Percentiles rank a stretch among this genome's conserved stretches.
phyloP scores from a whole-genome alignment of 164 flowering plant species.

The Chimonanthus praecox region DNA sequence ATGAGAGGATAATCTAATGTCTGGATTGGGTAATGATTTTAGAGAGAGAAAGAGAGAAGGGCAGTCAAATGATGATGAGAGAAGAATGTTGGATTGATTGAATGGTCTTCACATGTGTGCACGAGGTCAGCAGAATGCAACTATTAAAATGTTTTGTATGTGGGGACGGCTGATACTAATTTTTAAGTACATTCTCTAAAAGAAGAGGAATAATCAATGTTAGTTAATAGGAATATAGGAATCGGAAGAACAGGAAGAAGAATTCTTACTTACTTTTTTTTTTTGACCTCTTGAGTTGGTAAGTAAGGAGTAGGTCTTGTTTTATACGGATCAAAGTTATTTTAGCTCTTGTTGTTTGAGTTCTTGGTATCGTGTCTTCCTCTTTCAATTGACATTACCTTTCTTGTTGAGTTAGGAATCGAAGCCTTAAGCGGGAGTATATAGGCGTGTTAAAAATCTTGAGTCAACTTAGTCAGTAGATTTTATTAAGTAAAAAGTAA shows the following conservation, averaged over 20 bases:
- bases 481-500: no score
- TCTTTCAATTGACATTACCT: no score
- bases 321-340: no score
- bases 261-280: not conserved
- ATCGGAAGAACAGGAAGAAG: no score
- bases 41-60: slow-evolving; percentile 15
- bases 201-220: not conserved
- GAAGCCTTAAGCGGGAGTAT: no score
- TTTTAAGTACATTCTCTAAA: not conserved
- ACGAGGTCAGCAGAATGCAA: slow-evolving; percentile 41
- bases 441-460: no score
- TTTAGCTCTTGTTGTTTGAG: no score
- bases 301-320: no score
- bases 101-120: slow-evolving; percentile 56
- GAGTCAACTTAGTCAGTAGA: no score
- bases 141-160: slow-evolving; percentile 31
- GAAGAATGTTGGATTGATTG: slow-evolving; percentile 37
- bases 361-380: no score
- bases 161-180: slow-evolving; percentile 14
- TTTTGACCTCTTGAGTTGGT: not conserved
- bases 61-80: slow-evolving; percentile 31
- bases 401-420: no score
- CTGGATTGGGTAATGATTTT: not conserved
- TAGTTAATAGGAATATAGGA: no score
- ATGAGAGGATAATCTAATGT: not conserved